Evolutionary conservation across 2,329 filamentous ascomycete species (phyloP).

Genomic region (Cladosporium sphaerospermum): DNA sequence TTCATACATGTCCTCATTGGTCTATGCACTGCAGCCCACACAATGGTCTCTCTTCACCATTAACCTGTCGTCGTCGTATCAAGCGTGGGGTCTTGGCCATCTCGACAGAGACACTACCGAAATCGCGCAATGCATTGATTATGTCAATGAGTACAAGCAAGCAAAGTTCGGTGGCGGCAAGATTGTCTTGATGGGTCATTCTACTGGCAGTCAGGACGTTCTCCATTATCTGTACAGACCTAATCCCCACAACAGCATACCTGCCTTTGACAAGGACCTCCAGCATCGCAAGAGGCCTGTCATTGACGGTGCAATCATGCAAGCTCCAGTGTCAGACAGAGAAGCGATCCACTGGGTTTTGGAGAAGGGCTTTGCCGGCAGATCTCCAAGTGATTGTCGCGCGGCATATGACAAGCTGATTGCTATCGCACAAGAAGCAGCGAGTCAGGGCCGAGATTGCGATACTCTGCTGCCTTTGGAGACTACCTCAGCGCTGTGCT

Average conservation of each 20-base stretch:
- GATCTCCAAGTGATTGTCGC: constrained; percentile 30
- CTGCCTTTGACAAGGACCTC: constrained; percentile 30
- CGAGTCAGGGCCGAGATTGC: constrained; percentile 11
- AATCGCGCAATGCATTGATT: constrained; percentile 46
- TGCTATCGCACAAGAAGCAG: constrained; percentile 25
- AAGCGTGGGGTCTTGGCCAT: constrained; percentile 49
- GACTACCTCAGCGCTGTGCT: constrained; percentile 44
- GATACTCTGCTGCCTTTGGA: constrained; percentile 32
- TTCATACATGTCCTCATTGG: constrained; percentile 21
- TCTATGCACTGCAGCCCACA: constrained; percentile 19
- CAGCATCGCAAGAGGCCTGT: constrained; percentile 33
- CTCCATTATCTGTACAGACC: constrained; percentile 49
- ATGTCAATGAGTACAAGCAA: constrained; percentile 35
- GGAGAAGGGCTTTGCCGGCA: constrained; percentile 16
- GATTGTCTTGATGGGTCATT: constrained; percentile 62
- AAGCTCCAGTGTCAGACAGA: constrained; percentile 73
- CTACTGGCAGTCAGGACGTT: constrained; percentile 63
- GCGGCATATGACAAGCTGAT: constrained; percentile 40
- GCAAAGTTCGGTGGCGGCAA: constrained; percentile 35
- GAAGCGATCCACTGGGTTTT: constrained; percentile 53
- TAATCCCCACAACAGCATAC: constrained; percentile 15
- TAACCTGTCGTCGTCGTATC: constrained; percentile 43
- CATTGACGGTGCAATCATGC: constrained; percentile 71
- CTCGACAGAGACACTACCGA: constrained; percentile 51
- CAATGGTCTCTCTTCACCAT: constrained; percentile 45